Percentiles rank a stretch among this genome's conserved stretches.
Evolutionary conservation across 2,329 filamentous ascomycete genomes (phyloP).

Genomic region (Ophiostoma perfectum): DNA sequence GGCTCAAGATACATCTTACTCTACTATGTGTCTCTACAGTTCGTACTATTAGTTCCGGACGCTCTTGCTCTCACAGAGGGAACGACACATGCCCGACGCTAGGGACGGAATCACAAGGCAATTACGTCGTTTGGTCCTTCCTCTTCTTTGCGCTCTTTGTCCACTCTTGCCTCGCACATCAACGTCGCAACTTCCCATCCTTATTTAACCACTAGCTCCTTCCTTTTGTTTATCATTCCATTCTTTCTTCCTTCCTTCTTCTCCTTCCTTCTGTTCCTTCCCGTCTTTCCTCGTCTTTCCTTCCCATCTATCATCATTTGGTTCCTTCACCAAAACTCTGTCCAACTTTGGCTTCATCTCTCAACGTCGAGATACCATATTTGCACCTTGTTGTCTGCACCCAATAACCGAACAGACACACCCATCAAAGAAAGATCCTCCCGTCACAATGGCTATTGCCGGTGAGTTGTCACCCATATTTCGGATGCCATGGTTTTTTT

Average conservation of each 20-base stretch:
- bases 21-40: not conserved
- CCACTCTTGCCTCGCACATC: not conserved
- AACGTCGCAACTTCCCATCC: not conserved
- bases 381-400: not conserved
- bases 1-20: too few species aligned
- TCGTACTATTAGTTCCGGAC: too few species aligned
- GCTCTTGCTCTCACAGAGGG: too few species aligned
- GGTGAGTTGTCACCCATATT: not conserved
- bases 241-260: not conserved
- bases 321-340: not conserved
- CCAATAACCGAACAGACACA: not conserved
- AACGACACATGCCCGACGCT: too few species aligned
- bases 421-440: not conserved
- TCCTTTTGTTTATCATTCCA: conserved; percentile 13
- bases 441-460: conserved; percentile 9
- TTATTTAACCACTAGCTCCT: conserved; percentile 13
- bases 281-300: not conserved
- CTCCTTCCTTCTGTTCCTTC: not conserved
- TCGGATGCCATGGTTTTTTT: too few species aligned
- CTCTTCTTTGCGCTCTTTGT: conserved; percentile 14
- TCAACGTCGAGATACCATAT: not conserved
- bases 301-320: not conserved
- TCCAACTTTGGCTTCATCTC: not conserved
- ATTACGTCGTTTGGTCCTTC: conserved; percentile 16
- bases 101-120: not conserved